A percentile compares a stretch with the other conserved stretches of the same genome.
phyloP scores from a whole-genome alignment of 2,329 filamentous ascomycete genomes.

The Aspergillus sp. region DNA sequence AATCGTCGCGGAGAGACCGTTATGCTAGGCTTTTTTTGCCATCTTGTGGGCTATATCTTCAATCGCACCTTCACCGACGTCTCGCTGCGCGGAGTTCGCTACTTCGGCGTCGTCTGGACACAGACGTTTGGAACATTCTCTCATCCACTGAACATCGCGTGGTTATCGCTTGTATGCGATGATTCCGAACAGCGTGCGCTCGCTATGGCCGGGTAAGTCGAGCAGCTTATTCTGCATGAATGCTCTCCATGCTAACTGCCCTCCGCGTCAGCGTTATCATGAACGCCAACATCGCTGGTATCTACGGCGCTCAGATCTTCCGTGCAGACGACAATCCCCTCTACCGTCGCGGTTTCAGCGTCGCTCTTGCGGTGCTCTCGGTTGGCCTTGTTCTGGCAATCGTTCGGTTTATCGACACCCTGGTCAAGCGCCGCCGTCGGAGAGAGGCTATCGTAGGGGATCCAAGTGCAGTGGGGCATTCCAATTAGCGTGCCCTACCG shows the following conservation, averaged over 20 bases:
- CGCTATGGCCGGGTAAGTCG: conserved; percentile 51
- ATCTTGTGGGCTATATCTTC: conserved; percentile 11
- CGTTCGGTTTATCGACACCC: conserved; percentile 4
- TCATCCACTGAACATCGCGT: conserved; percentile 55
- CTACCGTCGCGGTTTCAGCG: conserved; percentile 10
- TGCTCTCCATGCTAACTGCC: background rate
- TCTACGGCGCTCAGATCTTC: conserved; percentile 63
- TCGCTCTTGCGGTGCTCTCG: conserved; percentile 4
- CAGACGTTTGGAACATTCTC: conserved; percentile 3
- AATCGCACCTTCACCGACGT: conserved; percentile 12
- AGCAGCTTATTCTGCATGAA: background rate
- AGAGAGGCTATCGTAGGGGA: background rate
- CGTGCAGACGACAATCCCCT: conserved; percentile 29
- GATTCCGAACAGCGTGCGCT: conserved; percentile 60
- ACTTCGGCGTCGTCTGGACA: conserved; percentile 10
- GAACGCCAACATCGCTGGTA: conserved; percentile 62
- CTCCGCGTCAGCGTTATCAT: conserved; percentile 50
- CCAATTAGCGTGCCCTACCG: no score
- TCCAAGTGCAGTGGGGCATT: no score
- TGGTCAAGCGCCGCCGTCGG: background rate
- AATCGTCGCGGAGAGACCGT: conserved; percentile 10
- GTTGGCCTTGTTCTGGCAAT: conserved; percentile 6
- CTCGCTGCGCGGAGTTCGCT: conserved; percentile 7
- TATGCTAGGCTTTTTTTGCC: conserved; percentile 9
- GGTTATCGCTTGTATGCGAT: conserved; percentile 56